phyloP scores from a whole-genome alignment of 352 stramenopile species.

The Phytophthora cactorum region DNA sequence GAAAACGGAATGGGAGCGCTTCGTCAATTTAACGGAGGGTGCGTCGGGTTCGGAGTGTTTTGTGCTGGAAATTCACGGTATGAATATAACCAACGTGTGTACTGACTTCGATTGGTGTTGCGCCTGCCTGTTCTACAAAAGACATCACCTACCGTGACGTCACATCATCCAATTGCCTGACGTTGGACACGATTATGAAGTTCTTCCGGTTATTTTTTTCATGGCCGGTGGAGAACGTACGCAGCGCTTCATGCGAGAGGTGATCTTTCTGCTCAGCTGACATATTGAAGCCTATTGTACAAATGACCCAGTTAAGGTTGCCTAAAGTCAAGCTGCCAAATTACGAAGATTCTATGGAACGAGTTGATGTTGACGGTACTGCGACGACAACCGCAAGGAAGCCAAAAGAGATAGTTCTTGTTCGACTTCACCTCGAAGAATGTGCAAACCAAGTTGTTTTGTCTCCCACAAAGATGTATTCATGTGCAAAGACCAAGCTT shows the following conservation, averaged over 20 bases:
- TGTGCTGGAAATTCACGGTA: neutral
- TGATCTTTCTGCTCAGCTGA: neutral
- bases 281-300: neutral
- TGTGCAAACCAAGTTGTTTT: no score
- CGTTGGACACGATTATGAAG: neutral
- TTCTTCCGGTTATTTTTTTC: slow-evolving; percentile 2
- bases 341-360: neutral
- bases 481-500: no score
- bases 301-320: slow-evolving; percentile 14
- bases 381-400: no score
- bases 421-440: no score
- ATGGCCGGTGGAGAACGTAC: slow-evolving; percentile 8
- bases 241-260: neutral
- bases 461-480: no score
- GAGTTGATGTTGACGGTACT: no score
- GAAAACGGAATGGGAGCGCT: slow-evolving; percentile 16
- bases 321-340: slow-evolving; percentile 12
- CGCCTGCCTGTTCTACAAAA: slow-evolving; percentile 7
- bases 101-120: neutral
- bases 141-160: slow-evolving; percentile 8
- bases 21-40: slow-evolving; percentile 21
- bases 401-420: no score
- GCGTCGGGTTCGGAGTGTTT: neutral
- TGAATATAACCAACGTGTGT: no score
- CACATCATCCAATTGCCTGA: slow-evolving; percentile 1